Evolutionary conservation across 2,329 filamentous ascomycete species (phyloP).

Genomic region (Talaromyces sp.): DNA sequence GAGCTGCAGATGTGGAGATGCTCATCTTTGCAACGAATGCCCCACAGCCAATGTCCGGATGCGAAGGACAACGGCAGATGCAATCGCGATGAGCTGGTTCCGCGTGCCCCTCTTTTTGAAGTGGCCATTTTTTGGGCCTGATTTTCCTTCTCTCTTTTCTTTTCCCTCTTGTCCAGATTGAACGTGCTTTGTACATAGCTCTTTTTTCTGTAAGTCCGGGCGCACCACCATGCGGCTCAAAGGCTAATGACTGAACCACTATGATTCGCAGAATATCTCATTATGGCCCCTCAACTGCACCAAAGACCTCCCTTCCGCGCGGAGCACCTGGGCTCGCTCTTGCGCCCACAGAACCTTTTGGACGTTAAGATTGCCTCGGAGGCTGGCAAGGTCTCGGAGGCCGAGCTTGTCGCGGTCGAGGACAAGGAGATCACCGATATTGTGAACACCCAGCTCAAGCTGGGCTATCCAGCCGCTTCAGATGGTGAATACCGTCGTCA

Average conservation of each 20-base stretch:
- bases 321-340: conserved; percentile 72
- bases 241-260: neutral
- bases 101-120: conserved; percentile 19
- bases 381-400: conserved; percentile 56
- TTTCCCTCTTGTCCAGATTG: neutral
- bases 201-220: neutral
- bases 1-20: conserved; percentile 18
- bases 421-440: conserved; percentile 67
- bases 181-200: neutral
- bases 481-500: conserved; percentile 68
- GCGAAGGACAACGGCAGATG: conserved; percentile 5
- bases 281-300: conserved; percentile 37
- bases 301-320: conserved; percentile 66
- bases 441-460: conserved; percentile 65
- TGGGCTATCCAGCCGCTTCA: conserved; percentile 65
- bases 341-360: conserved; percentile 66
- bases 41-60: conserved; percentile 4
- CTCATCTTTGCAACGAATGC: conserved; percentile 18
- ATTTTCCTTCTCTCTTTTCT: conserved; percentile 2
- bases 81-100: conserved; percentile 10
- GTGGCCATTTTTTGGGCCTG: no score
- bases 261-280: conserved; percentile 8
- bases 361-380: conserved; percentile 60
- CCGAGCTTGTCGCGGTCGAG: conserved; percentile 65
- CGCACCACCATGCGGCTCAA: neutral